These are phyloP conservation scores for Pterulicium gracile DNA, from an alignment of 1,284 basidiomycete species.

Conservation along the genomic window DNA sequence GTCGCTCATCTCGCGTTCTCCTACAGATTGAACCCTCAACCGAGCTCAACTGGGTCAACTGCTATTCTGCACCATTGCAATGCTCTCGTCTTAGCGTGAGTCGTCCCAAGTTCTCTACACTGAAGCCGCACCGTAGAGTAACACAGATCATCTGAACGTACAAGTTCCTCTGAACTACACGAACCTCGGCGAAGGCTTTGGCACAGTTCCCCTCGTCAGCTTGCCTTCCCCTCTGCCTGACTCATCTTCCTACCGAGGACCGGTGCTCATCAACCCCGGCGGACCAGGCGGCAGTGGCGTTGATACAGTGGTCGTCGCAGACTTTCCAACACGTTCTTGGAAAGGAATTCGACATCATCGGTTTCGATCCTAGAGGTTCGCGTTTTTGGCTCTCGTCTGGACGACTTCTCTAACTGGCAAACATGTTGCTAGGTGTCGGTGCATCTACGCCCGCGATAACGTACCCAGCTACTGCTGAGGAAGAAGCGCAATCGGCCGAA, in stretches of 20 bases:
- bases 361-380: conserved; percentile 35
- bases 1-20: too few species aligned
- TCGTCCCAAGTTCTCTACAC: not conserved
- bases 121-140: not conserved
- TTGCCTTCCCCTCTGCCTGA: conserved; percentile 15
- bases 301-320: conserved; percentile 16
- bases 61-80: not conserved
- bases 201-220: conserved; percentile 26
- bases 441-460: not conserved
- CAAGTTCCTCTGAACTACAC: conserved; percentile 30
- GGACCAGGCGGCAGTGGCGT: conserved; percentile 41
- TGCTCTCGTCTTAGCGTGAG: not conserved
- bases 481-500: not conserved
- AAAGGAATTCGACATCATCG: conserved; percentile 33
- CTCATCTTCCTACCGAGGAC: conserved; percentile 25
- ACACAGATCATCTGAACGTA: not conserved
- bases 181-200: conserved; percentile 16
- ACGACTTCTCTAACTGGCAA: not conserved
- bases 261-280: conserved; percentile 37
- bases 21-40: not conserved
- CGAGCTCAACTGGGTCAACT: not conserved
- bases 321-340: conserved; percentile 27
- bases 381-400: not conserved
- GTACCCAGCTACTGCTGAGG: not conserved
- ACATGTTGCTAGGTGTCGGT: not conserved